Base-by-base conservation (phyloP, 495 filamentous ascomycete genomes). In the Aspergillus diversus region DNA sequence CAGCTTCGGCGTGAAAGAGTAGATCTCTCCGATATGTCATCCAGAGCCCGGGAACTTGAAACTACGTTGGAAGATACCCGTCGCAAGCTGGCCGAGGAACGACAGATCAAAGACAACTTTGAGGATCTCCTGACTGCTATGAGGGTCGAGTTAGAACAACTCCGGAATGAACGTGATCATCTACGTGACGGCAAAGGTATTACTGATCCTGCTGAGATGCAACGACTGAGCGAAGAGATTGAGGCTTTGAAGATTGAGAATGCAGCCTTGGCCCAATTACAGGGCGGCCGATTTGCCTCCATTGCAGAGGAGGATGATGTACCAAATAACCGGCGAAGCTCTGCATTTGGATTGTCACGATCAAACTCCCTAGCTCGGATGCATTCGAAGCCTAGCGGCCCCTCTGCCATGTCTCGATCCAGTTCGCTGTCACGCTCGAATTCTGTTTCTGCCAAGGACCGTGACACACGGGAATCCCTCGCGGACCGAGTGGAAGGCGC, bases 401-500 rank as follows among this genome's bases (percentile, higher is more conserved):
- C 53, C 63, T 62, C 69, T 50, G 81, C 79, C 8, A 62, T 84
- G 15, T 73, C 75, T 17, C 73, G 82, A 12, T 83, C 79, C 3
- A 68, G 71, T n/a, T 78, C 78, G 5, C 61, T 84, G 52, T 82
- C 80, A 15, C 72, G 76, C 66, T 80, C 86, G 12, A 87, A 89
- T 63, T 89, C 90, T 2, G 83, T 89, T 43, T 82, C 79, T 35
- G 78, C 73, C 17, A 90, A 89, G 69, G 81, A 86, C 31, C 75
- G 77, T 34, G 90, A 93, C 66, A 85, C 84, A 5, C 81, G 84
- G 52, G 90, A 92, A 49, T 84, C 85, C n/a, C 73, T 92, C 32
- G 86, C 88, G 12, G 95, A 99, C 35, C 86, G 91, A 42, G 80
- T 97, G 13, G 95, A 96, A 72, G 93, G 97, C 65, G 87, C 96